Evolutionary conservation across 768 basidiomycete genomes (phyloP).

Genomic region (Naganishia onofrii): DNA sequence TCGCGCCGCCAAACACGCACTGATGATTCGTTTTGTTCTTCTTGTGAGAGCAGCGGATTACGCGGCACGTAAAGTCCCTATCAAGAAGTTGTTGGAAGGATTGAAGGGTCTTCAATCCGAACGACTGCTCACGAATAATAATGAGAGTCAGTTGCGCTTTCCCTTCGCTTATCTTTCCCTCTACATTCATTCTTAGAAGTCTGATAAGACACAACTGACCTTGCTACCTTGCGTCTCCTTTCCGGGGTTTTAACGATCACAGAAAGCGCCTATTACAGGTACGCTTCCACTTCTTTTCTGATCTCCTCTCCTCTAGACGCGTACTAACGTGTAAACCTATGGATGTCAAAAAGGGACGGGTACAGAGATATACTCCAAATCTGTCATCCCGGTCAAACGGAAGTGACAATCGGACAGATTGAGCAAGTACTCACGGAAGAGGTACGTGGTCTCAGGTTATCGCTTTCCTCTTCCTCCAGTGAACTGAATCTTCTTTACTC

Average conservation of each 20-base stretch:
- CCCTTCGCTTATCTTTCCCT: not conserved
- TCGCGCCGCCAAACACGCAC: too few species aligned
- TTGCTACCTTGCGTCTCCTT: too few species aligned
- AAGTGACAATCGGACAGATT: conserved; percentile 39
- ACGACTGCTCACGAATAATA: conserved; percentile 12
- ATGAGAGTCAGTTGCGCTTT: conserved; percentile 11
- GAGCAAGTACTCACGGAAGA: conserved; percentile 41
- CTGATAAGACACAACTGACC: too few species aligned
- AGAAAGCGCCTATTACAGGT: conserved; percentile 11
- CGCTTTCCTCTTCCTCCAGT: not conserved
- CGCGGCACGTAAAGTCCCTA: not conserved
- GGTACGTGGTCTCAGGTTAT: conserved; percentile 32
- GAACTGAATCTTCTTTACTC: too few species aligned
- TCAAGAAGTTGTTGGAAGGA: not conserved
- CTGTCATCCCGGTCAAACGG: conserved; percentile 30
- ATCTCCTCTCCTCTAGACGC: not conserved
- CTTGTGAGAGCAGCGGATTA: too few species aligned
- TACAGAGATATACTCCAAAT: conserved; percentile 38
- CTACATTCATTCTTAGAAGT: too few species aligned
- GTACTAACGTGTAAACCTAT: too few species aligned
- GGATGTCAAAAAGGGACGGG: conserved; percentile 14
- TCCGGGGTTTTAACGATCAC: too few species aligned
- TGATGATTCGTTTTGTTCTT: too few species aligned
- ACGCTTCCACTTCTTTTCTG: not conserved
- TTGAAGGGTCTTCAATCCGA: conserved; percentile 17